phyloP scores from a whole-genome alignment of 1,139 yeast genomes.

The Hemisphaericaspora xylofermentans region DNA sequence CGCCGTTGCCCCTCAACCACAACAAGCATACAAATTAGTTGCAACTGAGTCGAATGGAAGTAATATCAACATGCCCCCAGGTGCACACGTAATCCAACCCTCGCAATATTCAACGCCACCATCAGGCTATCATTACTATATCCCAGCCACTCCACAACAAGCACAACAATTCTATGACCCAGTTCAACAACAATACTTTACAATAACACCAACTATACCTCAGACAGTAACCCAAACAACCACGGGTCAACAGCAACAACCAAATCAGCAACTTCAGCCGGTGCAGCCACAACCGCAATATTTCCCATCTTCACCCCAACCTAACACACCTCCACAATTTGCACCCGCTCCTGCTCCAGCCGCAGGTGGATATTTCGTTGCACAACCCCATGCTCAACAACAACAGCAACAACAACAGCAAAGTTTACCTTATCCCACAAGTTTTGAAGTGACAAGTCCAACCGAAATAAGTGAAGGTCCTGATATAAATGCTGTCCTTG shows the following conservation, averaged over 20 bases:
- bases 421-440: constrained; percentile 13
- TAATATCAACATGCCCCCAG: not conserved
- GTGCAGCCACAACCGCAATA: constrained; percentile 36
- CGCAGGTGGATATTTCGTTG: not conserved
- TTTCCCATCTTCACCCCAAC: constrained; percentile 39
- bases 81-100: constrained; percentile 9
- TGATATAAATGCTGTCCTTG: not conserved
- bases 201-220: constrained; percentile 33
- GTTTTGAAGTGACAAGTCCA: not conserved
- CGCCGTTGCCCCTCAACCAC: not conserved
- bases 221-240: constrained; percentile 5
- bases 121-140: constrained; percentile 21
- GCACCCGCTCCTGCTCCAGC: constrained; percentile 11
- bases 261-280: constrained; percentile 12
- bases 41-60: not conserved
- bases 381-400: constrained; percentile 9
- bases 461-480: not conserved
- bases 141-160: constrained; percentile 24
- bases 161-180: constrained; percentile 48
- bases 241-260: constrained; percentile 13
- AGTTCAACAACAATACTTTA: constrained; percentile 46
- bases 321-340: constrained; percentile 13
- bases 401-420: constrained; percentile 10
- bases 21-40: constrained; percentile 5
- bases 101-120: constrained; percentile 12